Evolutionary conservation across 129 eudicot genomes (phyloP), one percentile per base, ranked within the genome.

Genomic region (Centrapalus pauciflorus): DNA sequence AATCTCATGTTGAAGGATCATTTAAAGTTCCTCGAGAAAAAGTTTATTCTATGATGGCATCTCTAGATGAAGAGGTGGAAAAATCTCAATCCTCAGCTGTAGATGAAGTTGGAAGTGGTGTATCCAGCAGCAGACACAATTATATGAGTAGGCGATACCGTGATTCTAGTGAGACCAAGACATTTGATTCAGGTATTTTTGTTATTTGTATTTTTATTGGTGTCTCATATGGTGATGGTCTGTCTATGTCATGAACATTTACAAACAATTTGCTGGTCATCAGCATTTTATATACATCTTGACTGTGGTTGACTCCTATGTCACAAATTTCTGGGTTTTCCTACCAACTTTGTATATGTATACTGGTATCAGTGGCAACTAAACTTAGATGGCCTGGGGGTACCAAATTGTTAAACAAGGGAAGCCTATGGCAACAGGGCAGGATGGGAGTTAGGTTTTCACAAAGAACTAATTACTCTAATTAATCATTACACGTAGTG

Each of bases 21-120:
- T 93, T 89, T 52, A 93, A 86, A 70, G 89, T 81, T 64, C 96
- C 96, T 3, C 73, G 60, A 76, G 89, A 80, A 40, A 82, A 74
- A 64, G 72, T 73, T 56, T 59, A 95, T 14, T 83, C 95, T 12
- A 55, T 85, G 61, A 75, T 70, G 34, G 64, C 95, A 19, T 85
- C 95, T 58, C 37, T 80, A 28, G 86, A 84, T 69, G 96, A 88
- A 61, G 88, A 82, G 34, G 84, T 76, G 46, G 89, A 80, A 49
- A 67, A 45, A 40, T 58, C 80, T 28, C 56, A 73, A n/a, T 50
- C 76, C 11, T 64, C 86, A 12, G 88, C 68, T 55, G 46, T 77
- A 20, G 86, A 84, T 63, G 95, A 93, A 50, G 83, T 10, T 17
- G 88, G 78, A 33, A 76, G 49, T 49, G 79, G 38, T 50, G 72